Percentiles rank a stretch among this genome's conserved stretches.
phyloP scores from a whole-genome alignment of 2,329 filamentous ascomycete genomes.

The Talaromyces sp. region DNA sequence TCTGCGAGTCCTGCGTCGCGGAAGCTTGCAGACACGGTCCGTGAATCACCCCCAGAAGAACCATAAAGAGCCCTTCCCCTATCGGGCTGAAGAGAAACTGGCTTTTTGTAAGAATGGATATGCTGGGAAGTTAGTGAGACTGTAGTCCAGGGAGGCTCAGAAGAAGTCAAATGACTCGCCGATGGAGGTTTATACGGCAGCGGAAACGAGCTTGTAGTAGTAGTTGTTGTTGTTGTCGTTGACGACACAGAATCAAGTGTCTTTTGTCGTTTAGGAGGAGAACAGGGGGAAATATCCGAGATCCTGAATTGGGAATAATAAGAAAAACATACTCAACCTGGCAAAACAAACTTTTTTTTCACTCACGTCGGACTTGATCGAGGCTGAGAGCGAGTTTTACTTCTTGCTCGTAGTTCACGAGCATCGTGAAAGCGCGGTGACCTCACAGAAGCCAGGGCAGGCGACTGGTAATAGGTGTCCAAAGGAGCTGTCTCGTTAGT shows the following conservation, averaged over 20 bases:
- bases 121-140: conserved; percentile 7
- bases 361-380: conserved; percentile 9
- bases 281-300: neutral
- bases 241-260: neutral
- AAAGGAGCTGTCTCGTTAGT: conserved; percentile 8
- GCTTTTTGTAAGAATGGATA: neutral
- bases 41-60: neutral
- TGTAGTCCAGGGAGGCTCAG: neutral
- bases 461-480: neutral
- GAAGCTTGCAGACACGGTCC: neutral
- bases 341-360: neutral
- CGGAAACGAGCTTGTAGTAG: conserved; percentile 6
- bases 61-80: neutral
- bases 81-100: neutral
- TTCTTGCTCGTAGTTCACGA: conserved; percentile 1
- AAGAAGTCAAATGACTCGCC: neutral
- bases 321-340: neutral
- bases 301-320: neutral
- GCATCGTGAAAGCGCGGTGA: conserved; percentile 1
- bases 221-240: neutral
- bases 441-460: conserved; percentile 2
- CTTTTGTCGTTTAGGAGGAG: neutral
- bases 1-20: neutral
- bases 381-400: conserved; percentile 4
- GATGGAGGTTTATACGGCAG: conserved; percentile 10